Conservation (phyloP, 2,329 filamentous ascomycete species). For the Phyllosticta citrichinensis region DNA sequence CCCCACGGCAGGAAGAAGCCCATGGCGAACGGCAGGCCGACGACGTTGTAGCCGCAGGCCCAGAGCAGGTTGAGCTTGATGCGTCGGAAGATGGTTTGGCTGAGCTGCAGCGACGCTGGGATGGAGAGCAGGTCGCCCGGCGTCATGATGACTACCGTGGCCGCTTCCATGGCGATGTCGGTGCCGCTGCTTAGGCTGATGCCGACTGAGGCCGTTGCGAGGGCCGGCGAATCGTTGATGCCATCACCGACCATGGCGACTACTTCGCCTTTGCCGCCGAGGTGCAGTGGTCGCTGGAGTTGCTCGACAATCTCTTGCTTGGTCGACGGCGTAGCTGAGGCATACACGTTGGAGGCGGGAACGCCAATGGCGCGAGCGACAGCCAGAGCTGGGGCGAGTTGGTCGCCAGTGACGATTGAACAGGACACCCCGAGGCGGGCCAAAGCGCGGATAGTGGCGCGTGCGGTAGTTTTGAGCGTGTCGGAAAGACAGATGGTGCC, state of each 20-base stretch:
- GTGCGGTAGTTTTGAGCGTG: conserved; percentile 80
- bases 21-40: conserved; percentile 95
- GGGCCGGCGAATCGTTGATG: conserved; percentile 94
- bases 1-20: conserved; percentile 88
- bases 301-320: conserved; percentile 78
- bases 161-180: conserved; percentile 95
- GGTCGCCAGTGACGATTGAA: conserved; percentile 90
- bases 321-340: conserved; percentile 81
- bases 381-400: conserved; percentile 69
- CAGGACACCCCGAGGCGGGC: conserved; percentile 76
- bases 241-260: conserved; percentile 96
- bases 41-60: conserved; percentile 85
- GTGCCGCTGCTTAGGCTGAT: conserved; percentile 90
- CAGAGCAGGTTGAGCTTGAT: conserved; percentile 91
- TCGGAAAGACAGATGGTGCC: conserved; percentile 80
- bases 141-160: conserved; percentile 91
- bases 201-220: conserved; percentile 85
- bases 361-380: conserved; percentile 81
- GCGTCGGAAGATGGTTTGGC: conserved; percentile 74
- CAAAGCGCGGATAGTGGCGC: conserved; percentile 70
- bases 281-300: conserved; percentile 47
- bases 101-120: conserved; percentile 74
- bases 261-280: conserved; percentile 48
- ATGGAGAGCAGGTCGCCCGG: conserved; percentile 86
- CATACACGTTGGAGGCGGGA: conserved; percentile 61